phyloP scores from a whole-genome alignment of 805 yeast species.

The Saccharomycopsis sp. region DNA sequence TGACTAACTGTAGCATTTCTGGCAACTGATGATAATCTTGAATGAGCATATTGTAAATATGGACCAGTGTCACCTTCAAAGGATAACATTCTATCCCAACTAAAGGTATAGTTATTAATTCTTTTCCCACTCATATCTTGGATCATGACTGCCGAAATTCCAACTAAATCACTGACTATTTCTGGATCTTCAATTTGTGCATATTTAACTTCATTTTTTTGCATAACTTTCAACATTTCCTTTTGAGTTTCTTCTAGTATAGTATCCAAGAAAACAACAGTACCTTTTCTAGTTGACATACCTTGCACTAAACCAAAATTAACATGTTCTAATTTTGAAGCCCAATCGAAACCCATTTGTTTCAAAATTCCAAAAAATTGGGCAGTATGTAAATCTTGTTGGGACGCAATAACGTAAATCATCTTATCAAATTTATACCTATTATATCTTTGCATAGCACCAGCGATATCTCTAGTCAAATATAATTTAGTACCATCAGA shows the following conservation, averaged over 20 bases:
- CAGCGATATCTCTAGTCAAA: constrained; percentile 94
- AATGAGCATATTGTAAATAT: constrained; percentile 95
- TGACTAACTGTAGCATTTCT: constrained; percentile 60
- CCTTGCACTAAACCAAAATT: constrained; percentile 98
- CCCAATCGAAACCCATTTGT: constrained; percentile 87
- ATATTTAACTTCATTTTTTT: constrained; percentile 82
- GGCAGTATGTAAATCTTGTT: constrained; percentile 90
- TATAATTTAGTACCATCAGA: constrained; percentile 93
- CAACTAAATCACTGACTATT: constrained; percentile 88
- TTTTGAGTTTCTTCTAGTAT: constrained; percentile 90
- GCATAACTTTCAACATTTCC: constrained; percentile 95
- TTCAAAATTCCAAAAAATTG: constrained; percentile 93
- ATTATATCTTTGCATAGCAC: constrained; percentile 85
- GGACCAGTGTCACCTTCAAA: constrained; percentile 99
- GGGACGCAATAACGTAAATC: constrained; percentile 93
- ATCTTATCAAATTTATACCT: constrained; percentile 84
- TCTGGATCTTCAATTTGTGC: constrained; percentile 93
- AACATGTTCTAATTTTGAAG: constrained; percentile 68
- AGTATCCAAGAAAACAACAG: constrained; percentile 94
- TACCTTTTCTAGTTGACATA: constrained; percentile 97
- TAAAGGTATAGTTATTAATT: constrained; percentile 90
- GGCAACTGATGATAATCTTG: constrained; percentile 90
- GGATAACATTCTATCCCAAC: constrained; percentile 97
- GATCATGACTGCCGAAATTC: constrained; percentile 96
- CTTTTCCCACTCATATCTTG: constrained; percentile 99